Conservation (phyloP, 441 rosid genomes). For the Hura crepitans region DNA sequence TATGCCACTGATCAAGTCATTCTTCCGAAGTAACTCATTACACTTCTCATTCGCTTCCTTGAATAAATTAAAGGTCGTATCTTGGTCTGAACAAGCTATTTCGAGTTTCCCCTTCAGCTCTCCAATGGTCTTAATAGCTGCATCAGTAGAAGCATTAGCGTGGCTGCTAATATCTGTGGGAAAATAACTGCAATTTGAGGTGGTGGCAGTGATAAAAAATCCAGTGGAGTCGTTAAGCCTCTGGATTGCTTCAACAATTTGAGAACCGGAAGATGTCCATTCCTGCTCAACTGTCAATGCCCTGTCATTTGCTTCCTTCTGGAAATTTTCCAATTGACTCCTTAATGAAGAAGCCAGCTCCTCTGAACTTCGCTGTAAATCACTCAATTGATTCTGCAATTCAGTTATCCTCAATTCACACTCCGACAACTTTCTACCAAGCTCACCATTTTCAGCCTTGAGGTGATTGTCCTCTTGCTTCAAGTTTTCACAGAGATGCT, state of each 20-base stretch:
- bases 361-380: conserved; percentile 48
- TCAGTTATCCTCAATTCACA: conserved; percentile 38
- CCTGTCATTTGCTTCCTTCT: conserved; percentile 54
- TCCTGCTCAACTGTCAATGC: conserved; percentile 51
- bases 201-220: conserved; percentile 27
- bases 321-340: conserved; percentile 52
- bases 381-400: conserved; percentile 58
- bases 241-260: conserved; percentile 48
- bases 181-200: conserved; percentile 32
- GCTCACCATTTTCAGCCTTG: conserved; percentile 51
- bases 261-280: conserved; percentile 44
- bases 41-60: conserved; percentile 53
- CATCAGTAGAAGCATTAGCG: conserved; percentile 51
- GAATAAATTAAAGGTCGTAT: conserved; percentile 34
- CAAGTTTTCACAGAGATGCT: conserved; percentile 42
- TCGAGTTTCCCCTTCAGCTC: conserved; percentile 60
- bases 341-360: conserved; percentile 43
- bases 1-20: conserved; percentile 38
- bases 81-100: conserved; percentile 42
- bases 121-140: conserved; percentile 51
- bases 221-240: conserved; percentile 58
- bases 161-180: conserved; percentile 41
- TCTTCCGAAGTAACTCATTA: conserved; percentile 42
- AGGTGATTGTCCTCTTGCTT: conserved; percentile 41
- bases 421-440: conserved; percentile 41